Base-by-base conservation (phyloP, 2,329 filamentous ascomycete species). In the Xylaria sp. region DNA sequence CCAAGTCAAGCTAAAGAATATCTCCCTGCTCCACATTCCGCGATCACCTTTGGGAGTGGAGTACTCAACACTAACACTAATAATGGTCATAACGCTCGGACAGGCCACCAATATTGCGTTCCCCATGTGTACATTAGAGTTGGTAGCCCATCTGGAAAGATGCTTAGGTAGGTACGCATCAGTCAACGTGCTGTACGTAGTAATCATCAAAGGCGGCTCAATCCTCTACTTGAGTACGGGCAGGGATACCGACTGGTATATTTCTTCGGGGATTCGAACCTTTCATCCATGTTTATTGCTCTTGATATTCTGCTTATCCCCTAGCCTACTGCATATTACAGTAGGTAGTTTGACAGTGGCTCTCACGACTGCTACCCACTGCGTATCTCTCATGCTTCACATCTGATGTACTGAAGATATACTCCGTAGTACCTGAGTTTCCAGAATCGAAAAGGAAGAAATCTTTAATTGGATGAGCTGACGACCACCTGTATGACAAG, bases 401-500 rank as follows among this genome's bases (percentile, higher is more conserved):
- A 46, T 4, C 18, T 4, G 51, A 2, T 48, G 41, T 48, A 12
- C 39, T 2, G 36, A 23, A 1, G 2, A 43, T 36, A 59, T n/a
- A 39, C 1, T 36, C 31, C 7, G 31, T 36, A 36, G 33, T 41
- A n/a, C 8, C 33, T 41, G 18, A 23, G 28, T 36, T 68, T 68
- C 55, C 56, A 54, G 56, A 68, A 64, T 20, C 12, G 39, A 6
- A 20, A 46, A 46, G 31, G 52, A 36, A 54, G 23, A 48, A 7
- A 23, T 33, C 28, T 12, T 12, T 13, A 28, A 28, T 39, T 3
- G 39, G 20, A 57, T 7, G 23, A 57, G 31, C 18, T 20, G n/a
- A 48, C 33, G 33, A 54, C 54, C 15, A 20, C 59, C 48, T 64
- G 46, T 48, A 52, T 52, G 36, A 41, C 60, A 12, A 59, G 36